phyloP scores from a whole-genome alignment of 768 basidiomycete species.

The Suillus luteus region DNA sequence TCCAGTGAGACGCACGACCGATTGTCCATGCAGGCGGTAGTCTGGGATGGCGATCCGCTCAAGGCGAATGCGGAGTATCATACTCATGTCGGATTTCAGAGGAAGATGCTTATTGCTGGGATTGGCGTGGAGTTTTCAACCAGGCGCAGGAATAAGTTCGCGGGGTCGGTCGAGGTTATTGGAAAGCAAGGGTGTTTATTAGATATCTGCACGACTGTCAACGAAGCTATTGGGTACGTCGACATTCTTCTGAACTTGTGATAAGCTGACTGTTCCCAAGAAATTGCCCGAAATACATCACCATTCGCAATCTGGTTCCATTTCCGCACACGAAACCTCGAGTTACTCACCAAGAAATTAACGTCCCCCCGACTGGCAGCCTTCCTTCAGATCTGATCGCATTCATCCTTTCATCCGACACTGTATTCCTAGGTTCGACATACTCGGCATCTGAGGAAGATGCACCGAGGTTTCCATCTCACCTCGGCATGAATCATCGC shows the following conservation, averaged over 20 bases:
- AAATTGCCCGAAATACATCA: constrained; percentile 74
- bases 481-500: constrained; percentile 68
- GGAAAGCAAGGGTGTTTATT: constrained; percentile 35
- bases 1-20: constrained; percentile 38
- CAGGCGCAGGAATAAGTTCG: constrained; percentile 63
- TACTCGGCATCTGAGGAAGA: constrained; percentile 45
- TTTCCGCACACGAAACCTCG: constrained; percentile 40
- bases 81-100: constrained; percentile 17
- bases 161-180: constrained; percentile 46
- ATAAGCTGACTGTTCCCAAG: constrained; percentile 37
- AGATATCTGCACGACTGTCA: constrained; percentile 41
- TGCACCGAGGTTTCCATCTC: constrained; percentile 46
- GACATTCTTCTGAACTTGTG: background rate
- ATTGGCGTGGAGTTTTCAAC: constrained; percentile 64
- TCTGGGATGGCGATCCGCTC: constrained; percentile 63
- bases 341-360: constrained; percentile 36
- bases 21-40: constrained; percentile 39
- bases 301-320: constrained; percentile 51
- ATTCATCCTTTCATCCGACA: constrained; percentile 53
- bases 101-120: constrained; percentile 49
- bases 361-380: constrained; percentile 39
- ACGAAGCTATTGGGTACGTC: constrained; percentile 61
- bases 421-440: constrained; percentile 58
- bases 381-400: constrained; percentile 52
- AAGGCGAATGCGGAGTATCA: background rate